A percentile compares a stretch with the other conserved stretches of the same genome.
Evolutionary conservation across 2,329 filamentous ascomycete genomes (phyloP).

Genomic region (Conoideocrella luteorostrata): DNA sequence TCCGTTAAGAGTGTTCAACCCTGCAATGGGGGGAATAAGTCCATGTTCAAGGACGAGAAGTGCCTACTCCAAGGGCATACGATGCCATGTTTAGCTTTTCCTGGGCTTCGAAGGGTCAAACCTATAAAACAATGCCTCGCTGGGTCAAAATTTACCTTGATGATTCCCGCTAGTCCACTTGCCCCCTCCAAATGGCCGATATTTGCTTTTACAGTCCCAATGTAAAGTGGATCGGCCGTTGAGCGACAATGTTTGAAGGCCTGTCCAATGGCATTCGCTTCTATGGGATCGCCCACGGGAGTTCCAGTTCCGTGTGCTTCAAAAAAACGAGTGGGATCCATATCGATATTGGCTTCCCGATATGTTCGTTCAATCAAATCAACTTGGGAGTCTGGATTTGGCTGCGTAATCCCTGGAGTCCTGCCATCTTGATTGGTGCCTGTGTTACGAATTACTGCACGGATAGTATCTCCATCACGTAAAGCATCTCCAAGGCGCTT

Average conservation of each 20-base stretch:
- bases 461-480: slow-evolving; percentile 15
- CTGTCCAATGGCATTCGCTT: slow-evolving; percentile 33
- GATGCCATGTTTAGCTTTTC: slow-evolving; percentile 19
- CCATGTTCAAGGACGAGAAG: too few species aligned
- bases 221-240: slow-evolving; percentile 26
- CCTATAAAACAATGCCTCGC: too few species aligned
- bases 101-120: slow-evolving; percentile 24
- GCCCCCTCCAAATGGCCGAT: slow-evolving; percentile 18
- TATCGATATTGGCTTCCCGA: background rate
- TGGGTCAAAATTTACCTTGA: slow-evolving; percentile 23
- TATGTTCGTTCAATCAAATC: too few species aligned
- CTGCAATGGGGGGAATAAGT: too few species aligned
- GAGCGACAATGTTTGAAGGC: slow-evolving; percentile 24
- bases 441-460: slow-evolving; percentile 16
- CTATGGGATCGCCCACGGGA: slow-evolving; percentile 38
- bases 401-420: too few species aligned
- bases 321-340: slow-evolving; percentile 10
- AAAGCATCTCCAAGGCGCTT: slow-evolving; percentile 25
- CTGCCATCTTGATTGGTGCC: slow-evolving; percentile 17
- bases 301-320: slow-evolving; percentile 44
- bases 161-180: slow-evolving; percentile 22
- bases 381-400: too few species aligned
- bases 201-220: slow-evolving; percentile 38
- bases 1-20: too few species aligned
- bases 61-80: too few species aligned